These are phyloP conservation scores for Calonectria ilicicola DNA, from an alignment of 2,329 filamentous ascomycete species.

Conservation along the genomic window DNA sequence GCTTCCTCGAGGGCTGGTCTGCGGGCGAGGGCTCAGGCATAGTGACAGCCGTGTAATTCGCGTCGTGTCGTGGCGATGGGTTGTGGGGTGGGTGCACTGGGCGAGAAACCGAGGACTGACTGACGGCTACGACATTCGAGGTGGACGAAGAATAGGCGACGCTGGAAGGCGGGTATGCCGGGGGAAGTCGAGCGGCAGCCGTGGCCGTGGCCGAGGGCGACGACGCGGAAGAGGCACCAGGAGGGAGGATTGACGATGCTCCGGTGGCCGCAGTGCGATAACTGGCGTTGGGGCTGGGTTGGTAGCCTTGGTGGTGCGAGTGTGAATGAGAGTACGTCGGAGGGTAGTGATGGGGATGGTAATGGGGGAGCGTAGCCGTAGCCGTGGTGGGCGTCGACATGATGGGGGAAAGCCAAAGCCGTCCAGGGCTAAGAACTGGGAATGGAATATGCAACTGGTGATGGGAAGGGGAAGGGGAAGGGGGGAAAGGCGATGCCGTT, in stretches of 20 bases:
- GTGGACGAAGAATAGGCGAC: constrained; percentile 46
- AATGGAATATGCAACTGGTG: constrained; percentile 18
- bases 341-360: constrained; percentile 74
- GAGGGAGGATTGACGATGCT: constrained; percentile 44
- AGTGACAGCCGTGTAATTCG: constrained; percentile 37
- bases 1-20: constrained; percentile 57
- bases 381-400: constrained; percentile 89
- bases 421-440: constrained; percentile 35
- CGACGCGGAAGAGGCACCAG: constrained; percentile 42
- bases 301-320: constrained; percentile 46
- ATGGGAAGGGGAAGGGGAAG: constrained; percentile 22
- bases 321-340: constrained; percentile 60
- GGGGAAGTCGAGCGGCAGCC: constrained; percentile 36
- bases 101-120: constrained; percentile 46
- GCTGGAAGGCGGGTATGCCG: constrained; percentile 44
- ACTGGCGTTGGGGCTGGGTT: constrained; percentile 42
- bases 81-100: constrained; percentile 47
- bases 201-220: constrained; percentile 40
- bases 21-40: constrained; percentile 47
- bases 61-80: constrained; percentile 41
- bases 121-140: constrained; percentile 48
- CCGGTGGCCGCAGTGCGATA: constrained; percentile 45
- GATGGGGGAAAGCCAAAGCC: constrained; percentile 41
- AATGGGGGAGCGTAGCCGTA: constrained; percentile 77
- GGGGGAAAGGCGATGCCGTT: constrained; percentile 28